Evolutionary conservation across 2,329 filamentous ascomycete species (phyloP).

Genomic region (Byssoonygena ceratinophila): DNA sequence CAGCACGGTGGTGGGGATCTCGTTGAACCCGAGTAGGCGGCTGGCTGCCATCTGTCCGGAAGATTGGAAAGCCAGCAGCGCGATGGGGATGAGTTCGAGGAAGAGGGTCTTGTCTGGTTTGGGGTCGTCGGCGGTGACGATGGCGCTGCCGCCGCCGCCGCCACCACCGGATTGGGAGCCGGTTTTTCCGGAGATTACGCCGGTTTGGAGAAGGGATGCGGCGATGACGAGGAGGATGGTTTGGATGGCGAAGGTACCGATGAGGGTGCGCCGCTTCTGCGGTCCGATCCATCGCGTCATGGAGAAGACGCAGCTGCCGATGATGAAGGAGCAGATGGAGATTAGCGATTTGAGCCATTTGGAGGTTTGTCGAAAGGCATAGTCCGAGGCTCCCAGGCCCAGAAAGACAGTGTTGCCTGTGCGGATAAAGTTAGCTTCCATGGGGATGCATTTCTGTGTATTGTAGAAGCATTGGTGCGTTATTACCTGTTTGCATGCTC

Average conservation of each 20-base stretch:
- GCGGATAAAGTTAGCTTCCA: background rate
- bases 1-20: conserved; percentile 39
- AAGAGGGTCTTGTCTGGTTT: conserved; percentile 19
- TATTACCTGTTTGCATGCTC: conserved; percentile 41
- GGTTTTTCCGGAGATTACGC: conserved; percentile 23
- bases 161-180: conserved; percentile 22
- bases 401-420: conserved; percentile 40
- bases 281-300: conserved; percentile 30
- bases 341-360: conserved; percentile 38
- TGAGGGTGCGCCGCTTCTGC: conserved; percentile 29
- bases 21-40: conserved; percentile 33
- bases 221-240: conserved; percentile 31
- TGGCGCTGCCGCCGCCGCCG: conserved; percentile 11
- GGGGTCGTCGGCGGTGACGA: conserved; percentile 14
- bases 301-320: conserved; percentile 34
- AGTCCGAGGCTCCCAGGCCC: conserved; percentile 35
- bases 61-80: conserved; percentile 37
- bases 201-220: conserved; percentile 31
- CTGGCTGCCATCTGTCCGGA: conserved; percentile 37
- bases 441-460: too few species aligned
- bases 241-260: conserved; percentile 35
- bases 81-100: conserved; percentile 35
- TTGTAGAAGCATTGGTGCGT: too few species aligned
- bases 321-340: conserved; percentile 35
- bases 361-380: conserved; percentile 31